Conservation (phyloP, 2,329 filamentous ascomycete genomes). For the Epichloe hybrida region DNA sequence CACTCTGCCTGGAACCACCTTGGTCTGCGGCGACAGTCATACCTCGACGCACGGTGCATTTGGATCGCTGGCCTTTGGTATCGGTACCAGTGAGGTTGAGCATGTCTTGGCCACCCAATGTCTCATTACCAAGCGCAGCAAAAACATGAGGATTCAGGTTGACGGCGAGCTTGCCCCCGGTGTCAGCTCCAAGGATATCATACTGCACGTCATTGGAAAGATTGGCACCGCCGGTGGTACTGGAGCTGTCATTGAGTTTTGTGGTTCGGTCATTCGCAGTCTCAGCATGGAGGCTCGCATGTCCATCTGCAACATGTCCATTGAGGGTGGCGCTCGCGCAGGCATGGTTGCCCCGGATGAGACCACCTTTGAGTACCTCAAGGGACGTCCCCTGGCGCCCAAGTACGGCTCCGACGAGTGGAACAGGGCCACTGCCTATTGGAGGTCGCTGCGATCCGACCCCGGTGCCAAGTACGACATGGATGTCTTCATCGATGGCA, state of each 20-base stretch:
- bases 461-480: slow-evolving; percentile 80
- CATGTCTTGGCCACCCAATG: slow-evolving; percentile 96
- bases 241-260: slow-evolving; percentile 92
- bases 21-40: slow-evolving; percentile 95
- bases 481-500: slow-evolving; percentile 78
- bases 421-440: slow-evolving; percentile 79
- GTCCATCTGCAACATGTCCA: slow-evolving; percentile 99
- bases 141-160: slow-evolving; percentile 97
- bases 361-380: slow-evolving; percentile 88
- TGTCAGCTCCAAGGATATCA: slow-evolving; percentile 90
- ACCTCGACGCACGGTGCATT: slow-evolving; percentile 97
- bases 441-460: slow-evolving; percentile 76
- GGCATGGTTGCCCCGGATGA: slow-evolving; percentile 96
- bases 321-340: slow-evolving; percentile 87
- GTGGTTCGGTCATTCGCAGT: slow-evolving; percentile 77
- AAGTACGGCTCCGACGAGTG: slow-evolving; percentile 74
- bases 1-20: slow-evolving; percentile 89
- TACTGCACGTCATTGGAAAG: slow-evolving; percentile 81
- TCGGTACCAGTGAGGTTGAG: slow-evolving; percentile 96
- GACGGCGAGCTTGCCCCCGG: slow-evolving; percentile 81
- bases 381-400: slow-evolving; percentile 78
- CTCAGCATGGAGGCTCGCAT: slow-evolving; percentile 96
- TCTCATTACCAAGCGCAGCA: slow-evolving; percentile 84
- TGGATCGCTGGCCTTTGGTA: slow-evolving; percentile 86
- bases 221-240: slow-evolving; percentile 94